A percentile compares a stretch with the other conserved stretches of the same genome.
These are phyloP conservation scores for Aspergillus quadrilineatus DNA, from an alignment of 2,329 filamentous ascomycete genomes.

Conservation along the genomic window DNA sequence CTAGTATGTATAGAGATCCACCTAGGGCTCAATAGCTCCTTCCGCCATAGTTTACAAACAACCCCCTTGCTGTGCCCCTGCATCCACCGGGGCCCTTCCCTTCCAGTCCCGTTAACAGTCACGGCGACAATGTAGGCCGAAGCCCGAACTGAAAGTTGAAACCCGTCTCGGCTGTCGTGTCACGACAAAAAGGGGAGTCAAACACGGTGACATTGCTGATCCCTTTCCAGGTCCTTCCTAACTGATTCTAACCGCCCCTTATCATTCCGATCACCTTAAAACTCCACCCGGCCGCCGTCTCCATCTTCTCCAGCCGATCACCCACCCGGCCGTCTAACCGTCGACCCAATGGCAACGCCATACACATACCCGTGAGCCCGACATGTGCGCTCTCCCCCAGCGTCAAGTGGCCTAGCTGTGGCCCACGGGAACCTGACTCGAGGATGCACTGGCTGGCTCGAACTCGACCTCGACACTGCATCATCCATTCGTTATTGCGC, in stretches of 20 bases:
- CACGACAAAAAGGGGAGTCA: neutral
- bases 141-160: too few relatives aligned
- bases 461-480: neutral
- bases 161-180: neutral
- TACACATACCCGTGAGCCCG: slow-evolving; percentile 12
- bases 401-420: slow-evolving; percentile 9
- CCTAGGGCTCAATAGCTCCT: neutral
- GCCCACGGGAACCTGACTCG: neutral
- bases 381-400: slow-evolving; percentile 18
- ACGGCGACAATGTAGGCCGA: too few relatives aligned
- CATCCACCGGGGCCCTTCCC: neutral
- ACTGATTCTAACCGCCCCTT: neutral
- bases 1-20: neutral
- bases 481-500: slow-evolving; percentile 2
- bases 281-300: neutral
- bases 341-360: neutral
- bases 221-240: neutral
- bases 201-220: neutral
- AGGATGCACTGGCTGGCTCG: slow-evolving; percentile 5
- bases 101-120: neutral
- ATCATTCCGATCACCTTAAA: neutral
- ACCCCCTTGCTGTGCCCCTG: neutral
- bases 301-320: neutral
- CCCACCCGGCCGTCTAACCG: neutral
- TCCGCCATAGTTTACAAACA: neutral